phyloP scores from a whole-genome alignment of 2,329 filamentous ascomycete genomes.

The Bipolaris cookei region DNA sequence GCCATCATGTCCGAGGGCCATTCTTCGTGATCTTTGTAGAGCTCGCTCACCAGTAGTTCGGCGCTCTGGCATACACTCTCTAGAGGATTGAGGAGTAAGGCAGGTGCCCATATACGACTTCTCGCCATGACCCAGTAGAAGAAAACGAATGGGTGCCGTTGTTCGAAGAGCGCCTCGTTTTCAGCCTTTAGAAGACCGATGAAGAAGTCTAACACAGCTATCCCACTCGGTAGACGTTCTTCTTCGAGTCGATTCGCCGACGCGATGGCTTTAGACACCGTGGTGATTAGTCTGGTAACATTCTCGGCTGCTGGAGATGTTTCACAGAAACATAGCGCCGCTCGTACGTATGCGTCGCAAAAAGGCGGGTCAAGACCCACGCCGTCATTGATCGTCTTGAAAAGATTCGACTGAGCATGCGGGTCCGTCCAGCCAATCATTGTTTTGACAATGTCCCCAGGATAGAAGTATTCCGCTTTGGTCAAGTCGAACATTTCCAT shows the following conservation, averaged over 20 bases:
- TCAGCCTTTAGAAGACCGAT: constrained; percentile 27
- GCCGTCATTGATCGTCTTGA: constrained; percentile 40
- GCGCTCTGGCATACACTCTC: constrained; percentile 37
- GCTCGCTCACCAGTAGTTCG: constrained; percentile 26
- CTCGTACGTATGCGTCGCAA: constrained; percentile 42
- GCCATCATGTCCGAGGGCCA: constrained; percentile 21
- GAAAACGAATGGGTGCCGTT: constrained; percentile 29
- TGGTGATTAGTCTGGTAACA: constrained; percentile 28
- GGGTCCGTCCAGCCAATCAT: constrained; percentile 35
- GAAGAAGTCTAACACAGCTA: constrained; percentile 38
- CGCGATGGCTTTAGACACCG: constrained; percentile 28
- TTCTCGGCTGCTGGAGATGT: constrained; percentile 20
- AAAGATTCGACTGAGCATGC: constrained; percentile 23
- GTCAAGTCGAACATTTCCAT: constrained; percentile 42
- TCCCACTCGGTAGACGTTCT: constrained; percentile 29
- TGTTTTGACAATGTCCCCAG: constrained; percentile 44
- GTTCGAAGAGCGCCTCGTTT: constrained; percentile 32
- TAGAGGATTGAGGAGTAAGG: constrained; percentile 40
- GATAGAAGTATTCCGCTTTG: constrained; percentile 41
- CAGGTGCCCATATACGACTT: constrained; percentile 25
- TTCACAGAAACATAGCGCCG: constrained; percentile 42
- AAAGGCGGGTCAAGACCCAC: constrained; percentile 32
- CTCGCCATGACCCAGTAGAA: constrained; percentile 28
- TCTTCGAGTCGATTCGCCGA: constrained; percentile 18
- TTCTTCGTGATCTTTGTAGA: constrained; percentile 32